Conservation (phyloP, 2,329 filamentous ascomycete species). For the Alternaria ethzedia region DNA sequence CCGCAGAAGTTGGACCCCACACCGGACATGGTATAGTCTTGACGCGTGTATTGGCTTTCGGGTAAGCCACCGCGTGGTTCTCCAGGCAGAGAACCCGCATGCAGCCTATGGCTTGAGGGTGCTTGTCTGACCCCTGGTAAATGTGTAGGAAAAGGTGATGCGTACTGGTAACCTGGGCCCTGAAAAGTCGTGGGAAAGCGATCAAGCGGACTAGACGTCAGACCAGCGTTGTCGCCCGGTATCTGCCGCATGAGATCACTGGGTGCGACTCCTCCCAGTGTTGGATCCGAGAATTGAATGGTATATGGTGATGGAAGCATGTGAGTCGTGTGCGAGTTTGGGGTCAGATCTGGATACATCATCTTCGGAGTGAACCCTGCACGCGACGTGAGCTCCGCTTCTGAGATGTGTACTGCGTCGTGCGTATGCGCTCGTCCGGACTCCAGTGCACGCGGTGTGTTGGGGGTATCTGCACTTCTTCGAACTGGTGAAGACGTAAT, state of each 20-base stretch:
- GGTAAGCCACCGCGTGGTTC: background rate
- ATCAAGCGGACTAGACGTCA: background rate
- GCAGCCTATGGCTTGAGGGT: background rate
- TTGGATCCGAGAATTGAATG: background rate
- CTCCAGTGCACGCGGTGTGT: background rate
- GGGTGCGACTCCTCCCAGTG: background rate
- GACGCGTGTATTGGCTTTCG: conserved; percentile 1
- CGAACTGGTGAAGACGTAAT: background rate
- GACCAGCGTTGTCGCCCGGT: background rate
- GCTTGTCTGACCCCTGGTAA: too few species aligned
- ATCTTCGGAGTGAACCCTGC: background rate
- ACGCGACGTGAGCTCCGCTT: background rate
- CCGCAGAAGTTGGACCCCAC: background rate
- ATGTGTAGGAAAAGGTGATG: background rate
- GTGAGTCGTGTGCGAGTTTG: background rate
- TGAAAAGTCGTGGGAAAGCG: background rate
- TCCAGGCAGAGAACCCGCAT: background rate
- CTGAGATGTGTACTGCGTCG: background rate
- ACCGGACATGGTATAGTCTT: background rate
- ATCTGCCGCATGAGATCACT: background rate
- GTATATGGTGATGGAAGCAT: background rate
- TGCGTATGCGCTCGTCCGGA: background rate
- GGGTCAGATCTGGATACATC: background rate
- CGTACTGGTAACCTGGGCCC: background rate
- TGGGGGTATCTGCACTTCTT: background rate